Percentiles rank a stretch among this genome's conserved stretches.
Conservation (phyloP, 1,284 basidiomycete genomes). For the Cystobasidium slooffiae region DNA sequence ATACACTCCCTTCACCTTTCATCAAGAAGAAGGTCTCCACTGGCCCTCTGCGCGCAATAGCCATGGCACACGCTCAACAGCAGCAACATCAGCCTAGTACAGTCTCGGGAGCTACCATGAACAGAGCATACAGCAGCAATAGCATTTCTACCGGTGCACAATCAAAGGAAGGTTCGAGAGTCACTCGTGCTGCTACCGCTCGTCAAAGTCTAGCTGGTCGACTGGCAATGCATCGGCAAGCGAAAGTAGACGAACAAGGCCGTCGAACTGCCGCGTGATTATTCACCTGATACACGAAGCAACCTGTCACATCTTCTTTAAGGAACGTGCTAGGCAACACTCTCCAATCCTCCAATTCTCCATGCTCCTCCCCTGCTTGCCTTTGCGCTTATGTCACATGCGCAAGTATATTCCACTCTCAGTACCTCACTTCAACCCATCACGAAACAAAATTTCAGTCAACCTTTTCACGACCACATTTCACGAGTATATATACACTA, state of each 20-base stretch:
- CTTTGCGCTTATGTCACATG: no score
- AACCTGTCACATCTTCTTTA: no score
- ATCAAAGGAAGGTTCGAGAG: slow-evolving; percentile 18
- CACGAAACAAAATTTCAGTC: no score
- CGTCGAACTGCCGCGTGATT: slow-evolving; percentile 15
- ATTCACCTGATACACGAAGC: no score
- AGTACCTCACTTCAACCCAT: no score
- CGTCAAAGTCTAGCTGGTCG: slow-evolving; percentile 32
- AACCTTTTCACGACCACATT: no score
- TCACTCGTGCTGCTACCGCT: slow-evolving; percentile 23
- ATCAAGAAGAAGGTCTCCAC: slow-evolving; percentile 60
- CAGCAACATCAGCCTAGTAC: slow-evolving; percentile 27
- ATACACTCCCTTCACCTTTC: slow-evolving; percentile 82
- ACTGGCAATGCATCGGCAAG: slow-evolving; percentile 38
- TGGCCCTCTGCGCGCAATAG: slow-evolving; percentile 33
- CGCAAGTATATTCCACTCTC: no score
- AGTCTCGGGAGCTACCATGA: slow-evolving; percentile 39
- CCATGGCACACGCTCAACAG: slow-evolving; percentile 32
- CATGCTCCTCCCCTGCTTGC: no score
- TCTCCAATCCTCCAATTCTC: no score
- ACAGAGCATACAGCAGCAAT: slow-evolving; percentile 22
- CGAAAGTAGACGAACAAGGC: slow-evolving; percentile 40
- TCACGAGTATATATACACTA: no score
- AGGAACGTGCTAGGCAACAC: no score
- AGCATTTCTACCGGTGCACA: slow-evolving; percentile 22